phyloP scores from a whole-genome alignment of 768 basidiomycete species.

The Xanthoconium stramineum region DNA sequence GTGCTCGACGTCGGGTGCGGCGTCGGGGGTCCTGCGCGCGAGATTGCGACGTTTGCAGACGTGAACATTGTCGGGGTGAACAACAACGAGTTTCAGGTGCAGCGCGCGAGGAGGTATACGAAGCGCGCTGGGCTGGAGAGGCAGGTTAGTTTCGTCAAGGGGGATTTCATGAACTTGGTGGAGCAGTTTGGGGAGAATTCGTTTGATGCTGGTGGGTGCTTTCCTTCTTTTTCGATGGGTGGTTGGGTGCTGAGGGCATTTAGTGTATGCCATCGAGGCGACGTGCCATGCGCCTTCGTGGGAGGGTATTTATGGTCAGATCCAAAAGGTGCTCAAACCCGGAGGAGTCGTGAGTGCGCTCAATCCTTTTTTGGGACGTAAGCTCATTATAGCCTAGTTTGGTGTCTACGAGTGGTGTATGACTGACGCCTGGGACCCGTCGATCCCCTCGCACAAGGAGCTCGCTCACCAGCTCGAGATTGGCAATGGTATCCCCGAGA shows the following conservation, averaged over 20 bases:
- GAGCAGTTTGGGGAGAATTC: constrained; percentile 90
- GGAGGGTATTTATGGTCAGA: constrained; percentile 94
- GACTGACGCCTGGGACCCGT: constrained; percentile 91
- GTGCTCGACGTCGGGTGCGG: constrained; percentile 99
- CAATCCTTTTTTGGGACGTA: background rate
- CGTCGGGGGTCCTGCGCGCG: constrained; percentile 94
- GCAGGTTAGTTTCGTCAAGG: constrained; percentile 81
- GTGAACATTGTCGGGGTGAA: constrained; percentile 82
- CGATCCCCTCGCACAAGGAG: constrained; percentile 81
- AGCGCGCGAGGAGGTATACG: constrained; percentile 83
- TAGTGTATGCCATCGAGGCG: constrained; percentile 98
- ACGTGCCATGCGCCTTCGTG: constrained; percentile 95
- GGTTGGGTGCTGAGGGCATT: background rate
- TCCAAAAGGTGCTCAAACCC: constrained; percentile 90
- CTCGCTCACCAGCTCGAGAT: constrained; percentile 91
- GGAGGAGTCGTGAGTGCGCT: constrained; percentile 79
- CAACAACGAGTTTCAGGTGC: constrained; percentile 95
- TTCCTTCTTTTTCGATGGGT: background rate
- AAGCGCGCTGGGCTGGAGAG: constrained; percentile 67
- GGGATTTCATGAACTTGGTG: constrained; percentile 93
- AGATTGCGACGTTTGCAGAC: constrained; percentile 91
- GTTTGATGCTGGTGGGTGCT: constrained; percentile 84
- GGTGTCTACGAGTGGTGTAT: constrained; percentile 99
- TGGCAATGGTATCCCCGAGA: constrained; percentile 97
- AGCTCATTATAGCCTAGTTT: constrained; percentile 50